These are phyloP conservation scores for Ogataea thermomethanolica DNA, from an alignment of 805 yeast genomes.

Conservation along the genomic window DNA sequence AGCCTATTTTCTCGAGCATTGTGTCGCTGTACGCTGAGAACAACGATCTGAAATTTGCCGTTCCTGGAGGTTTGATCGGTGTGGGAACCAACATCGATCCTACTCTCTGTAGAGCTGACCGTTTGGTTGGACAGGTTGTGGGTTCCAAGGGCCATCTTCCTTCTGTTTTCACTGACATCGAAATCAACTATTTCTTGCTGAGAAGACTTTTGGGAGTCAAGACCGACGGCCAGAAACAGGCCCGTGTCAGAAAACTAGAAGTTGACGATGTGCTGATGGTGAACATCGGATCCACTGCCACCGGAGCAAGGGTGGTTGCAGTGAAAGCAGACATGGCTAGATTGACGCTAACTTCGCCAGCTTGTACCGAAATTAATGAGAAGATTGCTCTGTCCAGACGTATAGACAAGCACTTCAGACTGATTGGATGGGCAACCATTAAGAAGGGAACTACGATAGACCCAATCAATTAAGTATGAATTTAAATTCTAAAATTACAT, in stretches of 20 bases:
- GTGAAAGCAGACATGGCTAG: conserved; percentile 99
- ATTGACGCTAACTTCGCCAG: conserved; percentile 93
- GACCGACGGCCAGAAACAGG: conserved; percentile 95
- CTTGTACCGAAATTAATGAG: conserved; percentile 97
- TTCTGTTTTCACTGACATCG: conserved; percentile 93
- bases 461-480: conserved; percentile 48
- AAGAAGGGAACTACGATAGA: conserved; percentile 89
- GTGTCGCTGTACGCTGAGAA: conserved; percentile 96
- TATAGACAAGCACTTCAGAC: conserved; percentile 99
- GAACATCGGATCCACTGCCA: conserved; percentile 97
- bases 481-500: conserved; percentile 4
- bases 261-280: conserved; percentile 97
- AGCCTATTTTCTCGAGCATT: conserved; percentile 91
- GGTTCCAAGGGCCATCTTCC: conserved; percentile 97
- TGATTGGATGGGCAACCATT: conserved; percentile 99
- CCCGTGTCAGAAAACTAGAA: conserved; percentile 92
- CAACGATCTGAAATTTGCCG: conserved; percentile 96
- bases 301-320: conserved; percentile 98
- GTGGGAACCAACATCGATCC: conserved; percentile 99
- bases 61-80: conserved; percentile 99
- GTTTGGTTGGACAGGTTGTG: conserved; percentile 98
- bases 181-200: conserved; percentile 92
- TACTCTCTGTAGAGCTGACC: conserved; percentile 97
- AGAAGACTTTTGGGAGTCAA: conserved; percentile 98
- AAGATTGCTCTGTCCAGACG: conserved; percentile 98